Evolutionary conservation across 2,329 filamentous ascomycete species (phyloP).

Genomic region (Sporothrix variecibatus): DNA sequence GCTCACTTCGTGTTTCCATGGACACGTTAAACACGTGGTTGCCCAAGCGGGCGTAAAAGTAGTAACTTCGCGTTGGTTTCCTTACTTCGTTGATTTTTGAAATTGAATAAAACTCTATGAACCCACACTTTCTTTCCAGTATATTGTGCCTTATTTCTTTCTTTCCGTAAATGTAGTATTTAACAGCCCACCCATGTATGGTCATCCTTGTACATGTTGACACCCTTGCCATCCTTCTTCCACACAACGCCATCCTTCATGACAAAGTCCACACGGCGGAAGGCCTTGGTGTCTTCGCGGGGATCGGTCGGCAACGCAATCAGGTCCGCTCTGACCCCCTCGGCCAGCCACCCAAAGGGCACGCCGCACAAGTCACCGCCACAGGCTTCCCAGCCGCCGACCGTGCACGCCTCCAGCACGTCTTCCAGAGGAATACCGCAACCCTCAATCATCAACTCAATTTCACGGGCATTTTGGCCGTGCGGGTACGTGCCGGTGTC

Average conservation of each 20-base stretch:
- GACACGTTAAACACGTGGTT: neutral
- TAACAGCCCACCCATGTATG: constrained; percentile 21
- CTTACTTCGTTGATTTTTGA: neutral
- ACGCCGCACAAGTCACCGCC: constrained; percentile 54
- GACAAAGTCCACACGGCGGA: constrained; percentile 51
- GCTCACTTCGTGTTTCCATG: neutral
- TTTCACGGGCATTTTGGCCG: constrained; percentile 50
- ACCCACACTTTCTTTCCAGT: no score
- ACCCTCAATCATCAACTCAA: constrained; percentile 55
- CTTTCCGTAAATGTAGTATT: neutral
- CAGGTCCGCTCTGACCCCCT: constrained; percentile 52
- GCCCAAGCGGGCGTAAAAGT: neutral
- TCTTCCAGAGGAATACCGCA: constrained; percentile 52
- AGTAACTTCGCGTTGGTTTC: neutral
- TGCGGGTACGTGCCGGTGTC: constrained; percentile 48
- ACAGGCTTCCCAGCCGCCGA: constrained; percentile 59
- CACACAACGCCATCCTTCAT: constrained; percentile 59
- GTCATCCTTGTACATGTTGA: constrained; percentile 1
- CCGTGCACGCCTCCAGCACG: constrained; percentile 51
- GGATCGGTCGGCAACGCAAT: constrained; percentile 50
- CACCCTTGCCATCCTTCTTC: constrained; percentile 42
- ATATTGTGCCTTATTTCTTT: no score
- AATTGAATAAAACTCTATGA: neutral
- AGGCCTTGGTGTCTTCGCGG: neutral
- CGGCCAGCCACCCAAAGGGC: constrained; percentile 54